Evolutionary conservation across 1,284 basidiomycete genomes (phyloP).

Genomic region (Ustilago nuda): DNA sequence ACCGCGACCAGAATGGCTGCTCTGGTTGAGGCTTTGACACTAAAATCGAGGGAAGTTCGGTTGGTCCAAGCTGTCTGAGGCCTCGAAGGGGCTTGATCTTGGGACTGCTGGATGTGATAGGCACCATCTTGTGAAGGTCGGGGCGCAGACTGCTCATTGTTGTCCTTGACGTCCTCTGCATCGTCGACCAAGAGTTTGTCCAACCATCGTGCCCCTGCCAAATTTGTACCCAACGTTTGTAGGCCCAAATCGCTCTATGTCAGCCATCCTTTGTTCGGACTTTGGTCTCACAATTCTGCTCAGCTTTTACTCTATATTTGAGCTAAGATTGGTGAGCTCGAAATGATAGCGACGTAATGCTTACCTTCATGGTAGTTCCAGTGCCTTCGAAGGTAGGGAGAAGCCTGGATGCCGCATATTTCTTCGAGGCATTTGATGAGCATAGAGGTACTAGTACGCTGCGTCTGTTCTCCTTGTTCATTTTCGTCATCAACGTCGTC

Average conservation of each 20-base stretch:
- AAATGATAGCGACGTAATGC: conserved; percentile 6
- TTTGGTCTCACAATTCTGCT: neutral
- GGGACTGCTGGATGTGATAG: conserved; percentile 3
- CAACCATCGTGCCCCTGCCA: conserved; percentile 80
- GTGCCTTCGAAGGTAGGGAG: conserved; percentile 78
- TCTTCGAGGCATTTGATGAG: conserved; percentile 80
- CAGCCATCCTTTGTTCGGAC: neutral
- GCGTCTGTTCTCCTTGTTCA: neutral
- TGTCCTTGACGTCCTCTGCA: conserved; percentile 71
- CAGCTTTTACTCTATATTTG: neutral
- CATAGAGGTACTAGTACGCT: conserved; percentile 20
- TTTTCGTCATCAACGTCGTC: neutral
- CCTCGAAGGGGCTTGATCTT: conserved; percentile 76
- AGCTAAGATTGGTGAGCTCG: neutral
- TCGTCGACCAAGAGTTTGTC: conserved; percentile 81
- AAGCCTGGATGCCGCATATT: conserved; percentile 76
- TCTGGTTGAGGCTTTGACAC: conserved; percentile 33
- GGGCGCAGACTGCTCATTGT: neutral
- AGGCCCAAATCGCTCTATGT: neutral
- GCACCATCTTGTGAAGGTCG: neutral
- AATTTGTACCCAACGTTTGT: too few relatives aligned
- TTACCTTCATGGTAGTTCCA: conserved; percentile 84
- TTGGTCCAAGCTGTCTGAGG: conserved; percentile 69
- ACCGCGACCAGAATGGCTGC: conserved; percentile 48
- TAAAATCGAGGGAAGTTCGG: conserved; percentile 23